A percentile compares a stretch with the other conserved stretches of the same genome.
phyloP scores from a whole-genome alignment of 1,284 basidiomycete species.

The Papiliotrema fonsecae region DNA sequence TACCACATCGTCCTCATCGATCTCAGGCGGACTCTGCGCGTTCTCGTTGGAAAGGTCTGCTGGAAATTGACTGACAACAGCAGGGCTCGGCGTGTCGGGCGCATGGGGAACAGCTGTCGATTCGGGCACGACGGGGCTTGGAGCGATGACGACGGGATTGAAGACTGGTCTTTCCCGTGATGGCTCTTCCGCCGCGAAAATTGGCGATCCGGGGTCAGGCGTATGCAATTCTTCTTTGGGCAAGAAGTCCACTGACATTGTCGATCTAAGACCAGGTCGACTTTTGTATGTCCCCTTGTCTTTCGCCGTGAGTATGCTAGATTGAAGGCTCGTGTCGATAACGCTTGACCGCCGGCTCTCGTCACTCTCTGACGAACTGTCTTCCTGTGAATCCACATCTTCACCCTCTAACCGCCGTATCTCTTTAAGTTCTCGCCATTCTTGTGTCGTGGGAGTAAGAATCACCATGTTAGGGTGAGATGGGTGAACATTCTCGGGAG shows the following conservation, averaged over 20 bases:
- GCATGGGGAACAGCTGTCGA: not conserved
- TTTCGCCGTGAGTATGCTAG: no score
- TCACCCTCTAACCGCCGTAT: conserved; percentile 18
- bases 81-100: not conserved
- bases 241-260: conserved; percentile 29
- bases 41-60: not conserved
- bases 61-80: not conserved
- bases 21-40: conserved; percentile 1
- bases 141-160: conserved; percentile 27
- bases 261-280: conserved; percentile 2
- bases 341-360: conserved; percentile 7
- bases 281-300: not conserved
- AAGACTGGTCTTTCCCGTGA: conserved; percentile 15
- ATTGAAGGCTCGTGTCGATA: no score
- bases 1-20: conserved; percentile 11
- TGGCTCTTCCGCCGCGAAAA: conserved; percentile 5
- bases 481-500: conserved; percentile 7
- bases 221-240: conserved; percentile 22
- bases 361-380: not conserved
- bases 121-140: conserved; percentile 21
- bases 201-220: conserved; percentile 29
- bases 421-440: conserved; percentile 45
- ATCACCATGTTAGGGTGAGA: no score
- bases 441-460: conserved; percentile 49
- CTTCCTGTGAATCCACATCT: conserved; percentile 6